Conservation (phyloP, 106 monocot species). For the Dendrobium nobile region DNA sequence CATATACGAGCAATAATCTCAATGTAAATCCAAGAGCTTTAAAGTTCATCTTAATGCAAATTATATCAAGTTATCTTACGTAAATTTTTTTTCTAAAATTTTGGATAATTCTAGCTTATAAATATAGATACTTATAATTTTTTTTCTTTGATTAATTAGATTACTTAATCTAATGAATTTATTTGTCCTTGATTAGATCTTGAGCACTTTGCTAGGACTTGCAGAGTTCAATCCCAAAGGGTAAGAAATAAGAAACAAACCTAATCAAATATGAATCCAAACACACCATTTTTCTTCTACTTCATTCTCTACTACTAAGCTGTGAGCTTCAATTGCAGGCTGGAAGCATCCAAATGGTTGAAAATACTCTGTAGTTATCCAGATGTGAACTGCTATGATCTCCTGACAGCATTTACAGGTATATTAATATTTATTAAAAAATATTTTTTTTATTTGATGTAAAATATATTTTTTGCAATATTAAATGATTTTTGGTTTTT, state of each 20-base stretch:
- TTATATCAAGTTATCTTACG: no score
- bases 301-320: no score
- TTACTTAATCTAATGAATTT: neutral
- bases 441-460: no score
- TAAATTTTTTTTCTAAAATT: no score
- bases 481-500: no score
- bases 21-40: no score
- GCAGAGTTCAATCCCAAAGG: slow-evolving; percentile 74
- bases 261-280: no score
- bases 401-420: slow-evolving; percentile 62
- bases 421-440: neutral
- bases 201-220: slow-evolving; percentile 53
- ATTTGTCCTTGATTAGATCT: slow-evolving; percentile 27
- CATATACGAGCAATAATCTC: no score
- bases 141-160: no score
- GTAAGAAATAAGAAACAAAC: slow-evolving; percentile 24
- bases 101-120: no score
- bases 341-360: slow-evolving; percentile 22
- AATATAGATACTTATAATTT: no score
- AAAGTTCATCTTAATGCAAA: no score
- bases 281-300: neutral
- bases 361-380: slow-evolving; percentile 32
- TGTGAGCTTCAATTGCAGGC: slow-evolving; percentile 14
- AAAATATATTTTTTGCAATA: neutral
- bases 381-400: slow-evolving; percentile 52